Conservation (phyloP, 257 asterid genomes). For the Solanum sparsipilum region DNA sequence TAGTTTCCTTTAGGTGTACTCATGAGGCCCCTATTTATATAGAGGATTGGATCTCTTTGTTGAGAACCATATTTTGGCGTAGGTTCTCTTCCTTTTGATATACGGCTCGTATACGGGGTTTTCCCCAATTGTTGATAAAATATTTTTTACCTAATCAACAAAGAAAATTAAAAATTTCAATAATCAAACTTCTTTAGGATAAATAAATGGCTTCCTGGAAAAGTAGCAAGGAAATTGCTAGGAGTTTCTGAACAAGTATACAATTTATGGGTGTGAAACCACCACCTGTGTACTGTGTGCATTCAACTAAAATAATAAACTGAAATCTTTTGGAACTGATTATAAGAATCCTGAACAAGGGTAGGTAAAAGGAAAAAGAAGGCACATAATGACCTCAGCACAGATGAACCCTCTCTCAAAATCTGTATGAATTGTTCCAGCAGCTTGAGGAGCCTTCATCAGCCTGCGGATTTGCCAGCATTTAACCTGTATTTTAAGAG, state of each 20-base stretch:
- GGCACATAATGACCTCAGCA: constrained; percentile 59
- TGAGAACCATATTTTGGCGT: neutral
- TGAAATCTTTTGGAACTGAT: neutral
- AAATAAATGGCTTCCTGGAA: neutral
- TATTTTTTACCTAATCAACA: neutral
- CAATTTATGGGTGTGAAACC: neutral
- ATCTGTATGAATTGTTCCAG: constrained; percentile 95
- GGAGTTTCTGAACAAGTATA: neutral
- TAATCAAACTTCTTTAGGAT: neutral
- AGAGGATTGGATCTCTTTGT: neutral
- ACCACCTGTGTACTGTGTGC: neutral
- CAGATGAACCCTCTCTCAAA: constrained; percentile 95
- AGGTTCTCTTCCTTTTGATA: neutral
- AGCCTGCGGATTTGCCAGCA: constrained; percentile 97
- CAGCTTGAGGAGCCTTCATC: constrained; percentile 96
- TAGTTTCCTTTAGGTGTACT: neutral
- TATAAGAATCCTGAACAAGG: neutral
- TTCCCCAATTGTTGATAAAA: neutral
- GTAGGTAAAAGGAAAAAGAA: neutral
- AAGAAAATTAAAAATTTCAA: neutral
- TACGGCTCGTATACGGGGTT: neutral
- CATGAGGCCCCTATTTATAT: neutral
- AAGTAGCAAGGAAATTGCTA: neutral
- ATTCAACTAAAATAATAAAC: neutral
- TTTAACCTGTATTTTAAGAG: constrained; percentile 52